Conservation (phyloP, 2,329 filamentous ascomycete genomes). For the Xylaria sp. region DNA sequence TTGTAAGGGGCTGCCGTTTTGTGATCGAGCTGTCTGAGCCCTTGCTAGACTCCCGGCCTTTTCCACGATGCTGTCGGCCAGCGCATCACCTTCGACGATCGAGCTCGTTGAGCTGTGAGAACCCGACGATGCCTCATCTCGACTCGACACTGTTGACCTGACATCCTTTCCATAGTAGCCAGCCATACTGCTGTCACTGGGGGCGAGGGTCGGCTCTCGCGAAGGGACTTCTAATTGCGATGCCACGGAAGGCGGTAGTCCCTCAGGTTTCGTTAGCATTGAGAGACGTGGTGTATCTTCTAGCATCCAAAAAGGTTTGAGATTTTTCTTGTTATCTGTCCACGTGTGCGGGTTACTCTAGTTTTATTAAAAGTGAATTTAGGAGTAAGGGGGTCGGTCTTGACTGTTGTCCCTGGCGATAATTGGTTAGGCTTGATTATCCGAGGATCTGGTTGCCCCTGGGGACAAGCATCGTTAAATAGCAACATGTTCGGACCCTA, state of each 20-base stretch:
- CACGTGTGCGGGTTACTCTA: no score
- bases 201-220: conserved; percentile 29
- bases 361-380: background rate
- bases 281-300: background rate
- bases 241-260: conserved; percentile 19
- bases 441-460: background rate
- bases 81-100: conserved; percentile 7
- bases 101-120: conserved; percentile 25
- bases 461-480: conserved; percentile 6
- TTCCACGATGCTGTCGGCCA: background rate
- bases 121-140: conserved; percentile 2
- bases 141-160: conserved; percentile 20
- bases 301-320: background rate
- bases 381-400: background rate
- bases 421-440: background rate
- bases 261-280: conserved; percentile 9
- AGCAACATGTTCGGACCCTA: background rate
- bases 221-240: conserved; percentile 25
- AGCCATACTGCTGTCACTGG: conserved; percentile 24
- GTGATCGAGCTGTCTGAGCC: conserved; percentile 29
- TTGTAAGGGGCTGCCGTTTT: conserved; percentile 41
- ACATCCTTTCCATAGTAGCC: conserved; percentile 25
- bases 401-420: background rate
- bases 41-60: conserved; percentile 22
- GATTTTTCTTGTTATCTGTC: background rate